phyloP scores from a whole-genome alignment of 441 rosid genomes.

The Capsella rubella region DNA sequence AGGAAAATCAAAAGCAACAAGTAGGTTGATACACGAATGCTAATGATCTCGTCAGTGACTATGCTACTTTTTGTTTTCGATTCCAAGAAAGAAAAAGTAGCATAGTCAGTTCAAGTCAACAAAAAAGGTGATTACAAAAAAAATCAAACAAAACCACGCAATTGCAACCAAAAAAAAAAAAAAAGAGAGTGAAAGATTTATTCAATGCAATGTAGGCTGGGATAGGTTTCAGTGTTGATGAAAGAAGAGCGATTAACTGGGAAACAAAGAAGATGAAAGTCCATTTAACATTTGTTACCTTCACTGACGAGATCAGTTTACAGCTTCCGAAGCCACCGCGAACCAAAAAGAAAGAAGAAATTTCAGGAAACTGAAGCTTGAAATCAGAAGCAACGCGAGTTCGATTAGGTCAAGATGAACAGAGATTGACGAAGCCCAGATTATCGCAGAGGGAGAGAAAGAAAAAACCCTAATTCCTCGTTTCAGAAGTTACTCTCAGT shows the following conservation, averaged over 20 bases:
- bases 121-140: background rate
- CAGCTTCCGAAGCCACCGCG: slow-evolving; percentile 3
- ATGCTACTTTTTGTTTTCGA: no score
- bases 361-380: background rate
- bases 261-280: slow-evolving; percentile 15
- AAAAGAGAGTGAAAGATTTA: background rate
- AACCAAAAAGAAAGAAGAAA: background rate
- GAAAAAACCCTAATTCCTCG: slow-evolving; percentile 40
- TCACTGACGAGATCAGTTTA: slow-evolving; percentile 24
- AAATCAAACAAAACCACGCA: background rate
- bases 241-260: background rate
- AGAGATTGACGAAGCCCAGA: slow-evolving; percentile 5
- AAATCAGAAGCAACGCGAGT: slow-evolving; percentile 26
- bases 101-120: slow-evolving; percentile 2
- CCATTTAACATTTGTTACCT: slow-evolving; percentile 7
- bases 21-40: background rate
- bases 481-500: slow-evolving; percentile 3
- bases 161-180: slow-evolving; percentile 11
- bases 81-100: background rate
- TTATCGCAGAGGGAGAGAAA: slow-evolving; percentile 9
- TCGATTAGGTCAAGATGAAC: slow-evolving; percentile 8
- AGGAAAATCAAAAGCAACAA: background rate
- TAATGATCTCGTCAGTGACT: no score
- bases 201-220: slow-evolving; percentile 7
- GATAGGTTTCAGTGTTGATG: background rate